Evolutionary conservation across 2,329 filamentous ascomycete genomes (phyloP).

Genomic region (Colletotrichum incanum): DNA sequence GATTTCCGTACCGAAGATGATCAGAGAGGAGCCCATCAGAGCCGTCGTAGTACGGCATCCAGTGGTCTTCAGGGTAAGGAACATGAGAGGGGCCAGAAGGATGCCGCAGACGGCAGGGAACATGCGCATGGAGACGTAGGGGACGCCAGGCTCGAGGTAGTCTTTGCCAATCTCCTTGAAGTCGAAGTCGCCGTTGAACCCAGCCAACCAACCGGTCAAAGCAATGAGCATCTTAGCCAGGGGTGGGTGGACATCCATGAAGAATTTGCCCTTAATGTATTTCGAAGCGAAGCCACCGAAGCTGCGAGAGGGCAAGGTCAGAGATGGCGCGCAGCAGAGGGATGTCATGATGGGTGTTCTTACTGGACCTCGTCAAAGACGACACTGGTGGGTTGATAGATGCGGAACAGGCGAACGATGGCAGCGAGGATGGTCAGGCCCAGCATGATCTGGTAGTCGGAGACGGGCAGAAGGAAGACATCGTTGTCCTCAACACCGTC

Average conservation of each 20-base stretch:
- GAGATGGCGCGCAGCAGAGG: slow-evolving; percentile 5
- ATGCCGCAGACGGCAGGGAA: slow-evolving; percentile 93
- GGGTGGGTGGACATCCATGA: slow-evolving; percentile 99
- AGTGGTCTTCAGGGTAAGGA: slow-evolving; percentile 90
- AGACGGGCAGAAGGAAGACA: slow-evolving; percentile 86
- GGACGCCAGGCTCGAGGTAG: slow-evolving; percentile 93
- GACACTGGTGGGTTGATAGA: slow-evolving; percentile 95
- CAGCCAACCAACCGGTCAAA: slow-evolving; percentile 92
- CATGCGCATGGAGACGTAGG: slow-evolving; percentile 97
- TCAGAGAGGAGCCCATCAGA: slow-evolving; percentile 84
- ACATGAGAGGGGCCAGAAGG: slow-evolving; percentile 91
- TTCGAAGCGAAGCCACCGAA: slow-evolving; percentile 99
- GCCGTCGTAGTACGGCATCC: slow-evolving; percentile 92
- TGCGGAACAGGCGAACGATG: slow-evolving; percentile 90
- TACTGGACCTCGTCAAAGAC: slow-evolving; percentile 99
- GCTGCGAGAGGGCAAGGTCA: slow-evolving; percentile 61
- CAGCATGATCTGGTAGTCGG: slow-evolving; percentile 85
- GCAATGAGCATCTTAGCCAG: slow-evolving; percentile 97
- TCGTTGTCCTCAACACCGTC: slow-evolving; percentile 91
- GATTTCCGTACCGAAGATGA: slow-evolving; percentile 83
- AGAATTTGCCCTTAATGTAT: slow-evolving; percentile 99
- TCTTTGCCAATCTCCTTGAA: slow-evolving; percentile 99
- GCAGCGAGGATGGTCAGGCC: slow-evolving; percentile 82
- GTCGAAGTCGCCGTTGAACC: slow-evolving; percentile 95
- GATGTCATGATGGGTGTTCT: slow-evolving; percentile 57